phyloP scores from a whole-genome alignment of 2,329 filamentous ascomycete species.

The Calonectria pseudoreteaudii region DNA sequence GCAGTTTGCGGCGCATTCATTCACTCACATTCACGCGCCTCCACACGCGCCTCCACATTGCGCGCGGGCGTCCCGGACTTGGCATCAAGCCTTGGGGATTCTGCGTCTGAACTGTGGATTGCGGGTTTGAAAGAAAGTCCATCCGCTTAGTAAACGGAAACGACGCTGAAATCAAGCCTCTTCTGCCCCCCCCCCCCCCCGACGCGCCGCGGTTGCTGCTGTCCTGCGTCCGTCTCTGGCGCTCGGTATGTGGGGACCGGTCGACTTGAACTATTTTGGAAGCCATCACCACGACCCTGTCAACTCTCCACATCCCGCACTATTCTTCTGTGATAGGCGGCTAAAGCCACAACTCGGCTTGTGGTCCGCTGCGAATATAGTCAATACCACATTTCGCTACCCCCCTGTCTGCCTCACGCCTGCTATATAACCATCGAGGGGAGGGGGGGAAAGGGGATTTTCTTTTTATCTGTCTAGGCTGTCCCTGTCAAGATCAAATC shows the following conservation, averaged over 20 bases:
- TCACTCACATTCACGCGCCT: neutral
- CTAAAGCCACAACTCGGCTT: conserved; percentile 7
- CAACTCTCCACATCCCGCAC: conserved; percentile 14
- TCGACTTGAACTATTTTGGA: neutral
- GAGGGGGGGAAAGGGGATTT: no score
- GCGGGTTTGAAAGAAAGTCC: neutral
- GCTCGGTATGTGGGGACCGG: conserved; percentile 15
- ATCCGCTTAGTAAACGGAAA: neutral
- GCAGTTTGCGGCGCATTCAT: neutral
- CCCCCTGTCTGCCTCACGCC: conserved; percentile 2
- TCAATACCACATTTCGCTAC: conserved; percentile 5
- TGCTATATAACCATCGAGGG: conserved; percentile 1
- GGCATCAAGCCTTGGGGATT: neutral
- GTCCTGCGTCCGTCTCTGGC: neutral
- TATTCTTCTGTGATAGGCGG: neutral
- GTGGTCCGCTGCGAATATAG: conserved; percentile 14
- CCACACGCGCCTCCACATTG: neutral
- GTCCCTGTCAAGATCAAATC: neutral
- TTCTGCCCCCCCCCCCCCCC: no score
- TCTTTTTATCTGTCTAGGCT: neutral
- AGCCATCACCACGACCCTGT: neutral
- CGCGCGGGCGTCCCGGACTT: neutral
- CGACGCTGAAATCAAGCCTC: neutral
- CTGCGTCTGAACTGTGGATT: no score
- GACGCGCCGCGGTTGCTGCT: neutral